Base-by-base conservation (phyloP, 2,329 filamentous ascomycete species). In the Sphaerulina vaccinii region DNA sequence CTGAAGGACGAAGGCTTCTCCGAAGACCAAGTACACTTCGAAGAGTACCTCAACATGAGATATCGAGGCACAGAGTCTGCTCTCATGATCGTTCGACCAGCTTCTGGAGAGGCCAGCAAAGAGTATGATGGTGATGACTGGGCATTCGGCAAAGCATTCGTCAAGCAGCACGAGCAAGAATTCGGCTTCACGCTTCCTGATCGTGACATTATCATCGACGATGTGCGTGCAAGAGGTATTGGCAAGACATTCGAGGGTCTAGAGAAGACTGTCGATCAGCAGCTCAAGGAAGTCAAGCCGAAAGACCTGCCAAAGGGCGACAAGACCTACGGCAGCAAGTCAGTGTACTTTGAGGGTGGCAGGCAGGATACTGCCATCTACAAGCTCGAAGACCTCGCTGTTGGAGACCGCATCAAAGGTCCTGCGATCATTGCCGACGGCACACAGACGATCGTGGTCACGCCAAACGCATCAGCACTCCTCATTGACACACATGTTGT, bases 21-120 rank as follows among this genome's bases (percentile, higher is more conserved):
- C 1, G 81, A 87, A 37, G 73, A 80, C 4, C 83, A 88, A 24
- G 88, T 96, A 19, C 79, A 84, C 0, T 95, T 92, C 64, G 90
- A 96, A 67, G 88, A 95, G 66, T 96, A 96, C 65, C 81, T 97
- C 51, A 96, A 96, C 67, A 90, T 96, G 85, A 79, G 91, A 51
- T 96, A 96, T 65, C 82, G 89, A 29, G 90, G 90, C 9, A 96
- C 90, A 0, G 90, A 96, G 67, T 95, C 90, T 6, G 88, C 90
- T 1, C 78, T 96, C 36, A 96, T 96, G 90, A 83, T 95, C 41
- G 73, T 93, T 58, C 89, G 86, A 69, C 89, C 90, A 0, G 79
- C 71, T 2, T 72, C 78, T 32, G 79, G 83, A 44, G 84, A 88
- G 51, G 77, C 77, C 0, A 72, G 82, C 53, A 77, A 79, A 33